Evolutionary conservation across 768 basidiomycete species (phyloP).

Genomic region (Serendipita sp.): DNA sequence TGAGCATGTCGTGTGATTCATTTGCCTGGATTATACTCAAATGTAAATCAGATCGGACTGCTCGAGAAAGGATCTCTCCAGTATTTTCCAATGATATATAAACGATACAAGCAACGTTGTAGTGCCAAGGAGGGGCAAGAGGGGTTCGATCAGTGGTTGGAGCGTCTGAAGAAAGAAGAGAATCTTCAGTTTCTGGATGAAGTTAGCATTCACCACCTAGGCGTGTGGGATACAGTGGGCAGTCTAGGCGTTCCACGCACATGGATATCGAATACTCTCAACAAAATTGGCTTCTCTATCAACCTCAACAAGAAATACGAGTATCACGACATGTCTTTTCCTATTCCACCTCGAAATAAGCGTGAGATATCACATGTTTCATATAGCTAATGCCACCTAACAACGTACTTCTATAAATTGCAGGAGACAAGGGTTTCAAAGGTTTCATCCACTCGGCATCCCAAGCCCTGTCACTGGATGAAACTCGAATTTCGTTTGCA

Average conservation of each 20-base stretch:
- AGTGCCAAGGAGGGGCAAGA: background rate
- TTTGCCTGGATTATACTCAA: background rate
- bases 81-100: background rate
- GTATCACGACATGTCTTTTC: slow-evolving; percentile 1
- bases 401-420: background rate
- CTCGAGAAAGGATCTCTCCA: background rate
- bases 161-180: background rate
- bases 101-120: background rate
- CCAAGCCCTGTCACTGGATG: slow-evolving; percentile 18
- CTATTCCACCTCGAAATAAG: background rate
- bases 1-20: background rate
- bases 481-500: slow-evolving; percentile 16
- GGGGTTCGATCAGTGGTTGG: background rate
- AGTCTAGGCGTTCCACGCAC: background rate
- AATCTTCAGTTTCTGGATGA: background rate
- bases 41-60: background rate
- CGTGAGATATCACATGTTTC: background rate
- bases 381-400: background rate
- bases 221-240: slow-evolving; percentile 17
- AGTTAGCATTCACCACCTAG: slow-evolving; percentile 6
- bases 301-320: background rate
- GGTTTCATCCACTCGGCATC: slow-evolving; percentile 12
- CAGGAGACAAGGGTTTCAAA: background rate
- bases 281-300: background rate
- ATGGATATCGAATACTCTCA: background rate